Percentiles rank a stretch among this genome's conserved stretches.
Conservation (phyloP, 2,329 filamentous ascomycete species). For the Monosporascus sp. region DNA sequence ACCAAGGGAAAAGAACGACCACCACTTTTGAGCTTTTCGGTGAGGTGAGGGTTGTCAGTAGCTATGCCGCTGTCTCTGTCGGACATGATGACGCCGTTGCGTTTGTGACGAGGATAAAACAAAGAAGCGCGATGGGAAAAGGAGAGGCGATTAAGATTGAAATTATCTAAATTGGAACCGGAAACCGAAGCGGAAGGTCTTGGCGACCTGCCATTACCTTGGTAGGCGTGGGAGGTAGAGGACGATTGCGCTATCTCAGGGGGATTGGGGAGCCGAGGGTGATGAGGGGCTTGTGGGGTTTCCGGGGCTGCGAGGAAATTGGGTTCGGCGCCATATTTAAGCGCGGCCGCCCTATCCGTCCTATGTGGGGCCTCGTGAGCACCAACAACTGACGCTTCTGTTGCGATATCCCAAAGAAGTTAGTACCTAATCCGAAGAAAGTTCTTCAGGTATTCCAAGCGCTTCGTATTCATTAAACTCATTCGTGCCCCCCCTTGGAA, state of each 20-base stretch:
- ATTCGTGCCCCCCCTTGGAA: neutral
- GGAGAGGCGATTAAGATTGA: neutral
- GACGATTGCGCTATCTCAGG: too few species aligned
- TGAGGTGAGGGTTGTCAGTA: constrained; percentile 2
- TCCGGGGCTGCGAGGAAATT: neutral
- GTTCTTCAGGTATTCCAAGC: neutral
- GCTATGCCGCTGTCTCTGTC: constrained; percentile 15
- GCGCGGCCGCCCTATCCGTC: too few species aligned
- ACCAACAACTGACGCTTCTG: too few species aligned
- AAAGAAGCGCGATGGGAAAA: neutral
- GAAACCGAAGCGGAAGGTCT: neutral
- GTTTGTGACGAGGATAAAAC: constrained; percentile 11
- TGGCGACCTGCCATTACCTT: constrained; percentile 2
- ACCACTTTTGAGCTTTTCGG: constrained; percentile 7
- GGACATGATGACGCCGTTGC: constrained; percentile 17
- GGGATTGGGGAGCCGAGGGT: too few species aligned
- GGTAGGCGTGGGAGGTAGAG: neutral
- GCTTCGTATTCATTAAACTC: neutral
- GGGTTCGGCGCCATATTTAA: too few species aligned
- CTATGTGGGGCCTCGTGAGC: too few species aligned
- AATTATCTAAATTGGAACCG: neutral
- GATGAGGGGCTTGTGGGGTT: neutral
- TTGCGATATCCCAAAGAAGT: too few species aligned
- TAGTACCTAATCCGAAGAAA: too few species aligned
- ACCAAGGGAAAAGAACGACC: constrained; percentile 24